A percentile compares a stretch with the other conserved stretches of the same genome.
Conservation (phyloP, 805 yeast genomes). For the Candida silvicultrix region DNA sequence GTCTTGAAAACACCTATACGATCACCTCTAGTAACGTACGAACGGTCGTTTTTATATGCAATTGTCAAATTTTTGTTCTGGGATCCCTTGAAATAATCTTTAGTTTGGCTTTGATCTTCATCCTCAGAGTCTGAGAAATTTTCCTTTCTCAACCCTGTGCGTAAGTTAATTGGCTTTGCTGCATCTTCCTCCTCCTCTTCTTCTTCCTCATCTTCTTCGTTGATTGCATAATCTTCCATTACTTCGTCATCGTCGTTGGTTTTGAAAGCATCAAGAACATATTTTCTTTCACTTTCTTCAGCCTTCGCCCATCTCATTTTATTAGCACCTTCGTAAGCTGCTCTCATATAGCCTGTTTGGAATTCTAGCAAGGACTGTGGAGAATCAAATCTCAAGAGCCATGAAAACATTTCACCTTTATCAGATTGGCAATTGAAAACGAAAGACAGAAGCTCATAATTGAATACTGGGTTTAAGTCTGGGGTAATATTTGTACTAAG, state of each 20-base stretch:
- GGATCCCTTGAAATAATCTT: slow-evolving; percentile 24
- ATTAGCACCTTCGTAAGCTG: slow-evolving; percentile 59
- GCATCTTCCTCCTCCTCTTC: slow-evolving; percentile 33
- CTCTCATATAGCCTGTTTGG: slow-evolving; percentile 43
- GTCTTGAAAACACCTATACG: slow-evolving; percentile 75
- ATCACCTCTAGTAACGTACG: slow-evolving; percentile 76
- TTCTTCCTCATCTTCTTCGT: slow-evolving; percentile 25
- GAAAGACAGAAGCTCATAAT: slow-evolving; percentile 48
- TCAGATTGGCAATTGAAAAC: slow-evolving; percentile 49
- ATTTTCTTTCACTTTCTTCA: slow-evolving; percentile 43
- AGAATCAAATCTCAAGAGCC: slow-evolving; percentile 50
- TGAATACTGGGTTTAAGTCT: slow-evolving; percentile 61
- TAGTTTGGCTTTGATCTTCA: slow-evolving; percentile 27
- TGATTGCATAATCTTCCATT: slow-evolving; percentile 18
- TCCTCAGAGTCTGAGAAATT: slow-evolving; percentile 29
- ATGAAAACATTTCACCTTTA: slow-evolving; percentile 43
- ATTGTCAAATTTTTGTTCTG: slow-evolving; percentile 64
- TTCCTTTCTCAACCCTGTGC: slow-evolving; percentile 17
- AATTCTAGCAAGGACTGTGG: slow-evolving; percentile 38
- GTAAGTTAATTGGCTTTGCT: slow-evolving; percentile 14
- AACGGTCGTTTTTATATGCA: slow-evolving; percentile 62
- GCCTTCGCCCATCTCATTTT: slow-evolving; percentile 40
- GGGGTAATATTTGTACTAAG: slow-evolving; percentile 38
- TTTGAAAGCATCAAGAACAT: slow-evolving; percentile 48
- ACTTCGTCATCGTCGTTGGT: slow-evolving; percentile 34